Evolutionary conservation across 1,284 basidiomycete species (phyloP), one percentile per base, ranked within the genome.

Genomic region (Xerocomus minutiporus): DNA sequence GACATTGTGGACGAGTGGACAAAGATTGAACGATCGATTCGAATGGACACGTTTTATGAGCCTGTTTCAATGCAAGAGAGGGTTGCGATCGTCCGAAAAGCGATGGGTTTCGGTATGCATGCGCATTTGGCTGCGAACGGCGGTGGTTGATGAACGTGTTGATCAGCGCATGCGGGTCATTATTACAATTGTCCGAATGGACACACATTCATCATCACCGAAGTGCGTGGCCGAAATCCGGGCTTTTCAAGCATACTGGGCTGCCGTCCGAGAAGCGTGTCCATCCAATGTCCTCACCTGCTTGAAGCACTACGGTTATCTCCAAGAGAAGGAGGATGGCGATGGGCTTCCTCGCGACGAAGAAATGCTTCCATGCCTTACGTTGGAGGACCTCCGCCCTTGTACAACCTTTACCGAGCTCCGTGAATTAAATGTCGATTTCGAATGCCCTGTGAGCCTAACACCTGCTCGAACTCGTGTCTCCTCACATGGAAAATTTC

Each of bases 151-250:
- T 20, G 6, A 6, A 38, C 39, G 5, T 26, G 40, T 41, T 26
- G 23, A 20, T 20, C 56, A 77, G 74, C 63, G 0, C 67, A 72
- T 17, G 63, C 68, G 1, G 78, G 77, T 1, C 78, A 80, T 52
- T 78, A 71, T 49, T 75, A 74, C 52, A 71, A 68, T 51, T 75
- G 80, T 61, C 66, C 67, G 5, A 75, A 79, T 43, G 79, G 80
- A 0, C 80, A 82, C 57, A 65, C 66, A 0, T 83, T 75, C 51
- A 71, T 74, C 7, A 80, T 81, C 36, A 63, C 58, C 5, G 72
- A 80, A 50, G 74, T 77, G 35, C 46, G 68, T 54, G 44, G 48
- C 17, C 17, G 17, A 20, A 20, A 20, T 20, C 17, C 17, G 17
- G 6, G 38, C 9, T 28, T 9, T 28, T n/a, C 41, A 8, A 25